phyloP scores from a whole-genome alignment of 805 yeast species.

The Tetrapisispora fleetii region DNA sequence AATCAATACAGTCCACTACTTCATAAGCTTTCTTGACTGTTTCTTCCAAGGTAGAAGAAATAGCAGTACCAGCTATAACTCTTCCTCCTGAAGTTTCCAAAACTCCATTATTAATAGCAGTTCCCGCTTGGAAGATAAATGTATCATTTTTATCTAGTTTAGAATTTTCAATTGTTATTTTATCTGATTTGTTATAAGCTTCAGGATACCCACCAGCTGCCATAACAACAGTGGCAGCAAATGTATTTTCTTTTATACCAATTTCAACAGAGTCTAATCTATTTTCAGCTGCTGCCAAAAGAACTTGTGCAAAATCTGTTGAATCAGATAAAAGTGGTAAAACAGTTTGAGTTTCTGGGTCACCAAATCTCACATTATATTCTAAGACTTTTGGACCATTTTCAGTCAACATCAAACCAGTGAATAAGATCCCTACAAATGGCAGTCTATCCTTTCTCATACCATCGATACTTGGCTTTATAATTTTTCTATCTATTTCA shows the following conservation, averaged over 20 bases:
- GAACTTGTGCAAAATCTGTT: conserved; percentile 87
- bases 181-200: conserved; percentile 75
- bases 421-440: conserved; percentile 89
- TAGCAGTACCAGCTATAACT: conserved; percentile 90
- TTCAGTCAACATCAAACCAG: conserved; percentile 87
- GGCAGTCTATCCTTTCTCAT: conserved; percentile 94
- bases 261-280: conserved; percentile 74
- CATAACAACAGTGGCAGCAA: conserved; percentile 86
- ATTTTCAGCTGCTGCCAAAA: conserved; percentile 90
- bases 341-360: conserved; percentile 97
- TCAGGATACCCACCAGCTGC: conserved; percentile 98
- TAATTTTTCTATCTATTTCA: conserved; percentile 61
- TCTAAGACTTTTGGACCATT: conserved; percentile 90
- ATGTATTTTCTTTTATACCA: conserved; percentile 44
- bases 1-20: conserved; percentile 70
- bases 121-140: conserved; percentile 92
- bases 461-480: conserved; percentile 89
- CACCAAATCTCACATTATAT: conserved; percentile 97
- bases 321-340: conserved; percentile 72
- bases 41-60: conserved; percentile 59
- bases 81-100: conserved; percentile 90
- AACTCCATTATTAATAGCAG: conserved; percentile 46
- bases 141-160: conserved; percentile 33
- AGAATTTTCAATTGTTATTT: conserved; percentile 43
- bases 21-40: conserved; percentile 81